Percentiles rank a stretch among this genome's conserved stretches.
Conservation (phyloP, 495 filamentous ascomycete species). For the Aspergillus asperescens region DNA sequence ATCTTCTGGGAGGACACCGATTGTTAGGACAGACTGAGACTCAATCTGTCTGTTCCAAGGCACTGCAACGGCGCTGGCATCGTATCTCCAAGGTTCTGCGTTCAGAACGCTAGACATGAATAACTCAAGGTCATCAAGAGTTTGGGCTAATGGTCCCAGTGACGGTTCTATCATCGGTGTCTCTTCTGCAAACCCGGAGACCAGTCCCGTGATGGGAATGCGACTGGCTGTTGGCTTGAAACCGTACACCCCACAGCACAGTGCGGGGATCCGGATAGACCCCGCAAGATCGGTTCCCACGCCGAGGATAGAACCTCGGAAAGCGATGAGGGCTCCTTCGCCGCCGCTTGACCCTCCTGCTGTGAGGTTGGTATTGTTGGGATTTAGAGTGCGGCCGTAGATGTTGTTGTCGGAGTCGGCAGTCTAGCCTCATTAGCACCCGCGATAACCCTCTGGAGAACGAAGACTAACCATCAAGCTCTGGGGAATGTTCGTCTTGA, state of each 20-base stretch:
- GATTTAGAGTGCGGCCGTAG: conserved; percentile 49
- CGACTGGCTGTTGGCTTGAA: conserved; percentile 54
- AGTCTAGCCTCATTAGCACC: conserved; percentile 31
- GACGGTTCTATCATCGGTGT: conserved; percentile 37
- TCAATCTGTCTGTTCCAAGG: conserved; percentile 14
- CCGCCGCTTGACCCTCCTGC: conserved; percentile 58
- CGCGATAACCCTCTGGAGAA: not conserved
- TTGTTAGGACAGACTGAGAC: conserved; percentile 24
- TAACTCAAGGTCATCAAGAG: conserved; percentile 28
- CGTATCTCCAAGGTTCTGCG: conserved; percentile 17
- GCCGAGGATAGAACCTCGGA: conserved; percentile 55
- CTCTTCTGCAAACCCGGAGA: conserved; percentile 37
- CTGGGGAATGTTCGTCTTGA: conserved; percentile 58
- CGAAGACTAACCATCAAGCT: conserved; percentile 32
- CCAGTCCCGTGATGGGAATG: conserved; percentile 39
- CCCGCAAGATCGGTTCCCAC: conserved; percentile 64
- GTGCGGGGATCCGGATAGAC: conserved; percentile 57
- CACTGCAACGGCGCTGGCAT: conserved; percentile 10
- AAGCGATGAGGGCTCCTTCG: conserved; percentile 55
- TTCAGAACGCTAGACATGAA: conserved; percentile 21
- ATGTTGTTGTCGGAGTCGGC: conserved; percentile 35
- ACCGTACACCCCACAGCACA: conserved; percentile 57
- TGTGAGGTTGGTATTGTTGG: conserved; percentile 47
- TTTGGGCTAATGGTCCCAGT: conserved; percentile 39
- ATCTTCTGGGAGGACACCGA: conserved; percentile 52